Evolutionary conservation across 176 grass and related monocot genomes (phyloP), one percentile per base, ranked within the genome.

Genomic region (Triticum monococcum): DNA sequence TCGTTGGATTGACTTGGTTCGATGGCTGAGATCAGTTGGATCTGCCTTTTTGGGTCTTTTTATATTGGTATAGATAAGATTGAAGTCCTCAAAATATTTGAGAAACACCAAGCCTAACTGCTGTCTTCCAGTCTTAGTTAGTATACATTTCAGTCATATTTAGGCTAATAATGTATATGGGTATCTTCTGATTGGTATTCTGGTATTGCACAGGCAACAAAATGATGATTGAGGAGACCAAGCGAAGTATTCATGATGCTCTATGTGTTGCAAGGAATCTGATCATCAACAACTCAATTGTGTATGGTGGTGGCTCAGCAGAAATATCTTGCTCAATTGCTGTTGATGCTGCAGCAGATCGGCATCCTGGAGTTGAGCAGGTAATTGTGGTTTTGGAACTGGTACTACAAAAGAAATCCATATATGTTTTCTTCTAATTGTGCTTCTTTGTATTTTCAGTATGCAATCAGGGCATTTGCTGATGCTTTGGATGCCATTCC

Each of bases 161-260:
- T 61, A 20, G 23, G 45, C 17, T 89, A 28, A n/a, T 57, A 4
- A 64, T 65, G 26, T 7, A 75, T 14, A 48, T 1, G 35, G 13
- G 45, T 25, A 30, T 30, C 22, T 18, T 71, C 30, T 79, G 23
- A 37, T 64, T 79, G 60, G 25, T 87, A 2, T 45, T 79, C 68
- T 63, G 22, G 33, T 79, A 38, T 24, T 74, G 0, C 56, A 8
- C 76, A 99, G 97, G 97, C 59, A 96, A 99, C 80, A 94, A 99
- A 82, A 96, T 99, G 97, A 90, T 99, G 79, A 99, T 99, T 87
- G 97, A 99, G 31, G 97, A 98, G 81, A 99, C 97, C 26, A 96
- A 96, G 81, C 88, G 92, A 66, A 99, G 94, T 90, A 35, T 99
- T 66, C 94, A 96, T 74, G 97, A 99, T 83, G 92, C 97, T 69